A percentile compares a stretch with the other conserved stretches of the same genome.
These are phyloP conservation scores for Entomortierella chlamydospora DNA, from an alignment of 192 early-diverging fungal genomes.

Conservation along the genomic window DNA sequence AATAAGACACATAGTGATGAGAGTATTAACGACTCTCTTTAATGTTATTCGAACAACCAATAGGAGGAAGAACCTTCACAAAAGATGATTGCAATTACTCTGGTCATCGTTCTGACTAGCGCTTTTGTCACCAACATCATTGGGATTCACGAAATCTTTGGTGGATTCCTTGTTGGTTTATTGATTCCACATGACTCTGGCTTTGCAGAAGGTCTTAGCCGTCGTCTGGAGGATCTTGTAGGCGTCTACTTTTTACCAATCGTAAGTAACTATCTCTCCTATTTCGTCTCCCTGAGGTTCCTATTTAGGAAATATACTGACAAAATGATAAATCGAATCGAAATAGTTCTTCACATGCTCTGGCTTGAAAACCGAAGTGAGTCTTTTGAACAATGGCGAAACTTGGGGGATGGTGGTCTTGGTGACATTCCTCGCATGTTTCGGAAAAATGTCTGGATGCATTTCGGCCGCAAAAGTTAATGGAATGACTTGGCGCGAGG, in stretches of 20 bases:
- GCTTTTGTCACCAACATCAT: slow-evolving; percentile 85
- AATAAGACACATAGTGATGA: no score
- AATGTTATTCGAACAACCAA: no score
- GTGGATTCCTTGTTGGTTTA: slow-evolving; percentile 86
- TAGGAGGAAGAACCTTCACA: slow-evolving; percentile 67
- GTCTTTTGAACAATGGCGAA: slow-evolving; percentile 70
- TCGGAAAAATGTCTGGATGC: slow-evolving; percentile 88
- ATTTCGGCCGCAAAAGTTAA: slow-evolving; percentile 68
- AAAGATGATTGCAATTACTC: slow-evolving; percentile 72
- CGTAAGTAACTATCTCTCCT: slow-evolving; percentile 49
- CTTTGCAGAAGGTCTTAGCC: slow-evolving; percentile 84
- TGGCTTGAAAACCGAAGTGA: slow-evolving; percentile 86
- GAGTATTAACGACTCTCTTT: no score
- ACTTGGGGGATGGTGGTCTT: slow-evolving; percentile 84
- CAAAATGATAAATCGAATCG: not conserved
- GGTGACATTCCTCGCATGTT: slow-evolving; percentile 73
- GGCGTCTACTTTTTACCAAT: slow-evolving; percentile 87
- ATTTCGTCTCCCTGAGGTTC: not conserved
- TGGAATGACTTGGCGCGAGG: slow-evolving; percentile 83
- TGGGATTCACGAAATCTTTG: slow-evolving; percentile 93
- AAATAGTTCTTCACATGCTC: slow-evolving; percentile 88
- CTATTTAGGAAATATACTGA: not conserved
- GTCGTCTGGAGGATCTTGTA: slow-evolving; percentile 91
- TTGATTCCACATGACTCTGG: slow-evolving; percentile 88
- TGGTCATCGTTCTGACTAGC: slow-evolving; percentile 75